Conservation (phyloP, 2,329 filamentous ascomycete genomes). For the Zalaria obscura region DNA sequence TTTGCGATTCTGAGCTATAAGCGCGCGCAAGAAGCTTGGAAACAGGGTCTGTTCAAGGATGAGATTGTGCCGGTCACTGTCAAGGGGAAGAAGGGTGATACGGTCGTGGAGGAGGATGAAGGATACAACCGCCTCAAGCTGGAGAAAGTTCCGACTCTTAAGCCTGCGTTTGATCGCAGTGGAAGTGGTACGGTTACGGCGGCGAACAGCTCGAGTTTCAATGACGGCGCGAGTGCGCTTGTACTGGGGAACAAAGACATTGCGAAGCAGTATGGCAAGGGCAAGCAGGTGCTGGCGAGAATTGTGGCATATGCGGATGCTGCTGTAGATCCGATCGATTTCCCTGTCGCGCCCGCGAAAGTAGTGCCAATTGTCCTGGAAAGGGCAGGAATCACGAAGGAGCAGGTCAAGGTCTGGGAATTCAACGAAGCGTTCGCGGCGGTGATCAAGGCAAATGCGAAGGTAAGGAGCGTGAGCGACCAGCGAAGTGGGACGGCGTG, state of each 20-base stretch:
- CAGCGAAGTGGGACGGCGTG: background rate
- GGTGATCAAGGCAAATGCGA: slow-evolving; percentile 87
- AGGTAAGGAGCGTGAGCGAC: slow-evolving; percentile 34
- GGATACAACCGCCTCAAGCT: slow-evolving; percentile 76
- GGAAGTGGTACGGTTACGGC: slow-evolving; percentile 85
- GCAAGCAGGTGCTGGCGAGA: slow-evolving; percentile 71
- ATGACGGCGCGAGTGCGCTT: slow-evolving; percentile 84
- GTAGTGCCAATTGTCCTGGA: slow-evolving; percentile 82
- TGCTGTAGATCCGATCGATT: slow-evolving; percentile 81
- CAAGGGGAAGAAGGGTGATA: slow-evolving; percentile 70
- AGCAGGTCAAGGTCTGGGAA: slow-evolving; percentile 90
- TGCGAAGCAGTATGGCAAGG: slow-evolving; percentile 63
- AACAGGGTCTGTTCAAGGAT: slow-evolving; percentile 65
- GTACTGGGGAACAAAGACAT: slow-evolving; percentile 71
- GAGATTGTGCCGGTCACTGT: slow-evolving; percentile 84
- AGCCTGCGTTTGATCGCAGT: slow-evolving; percentile 79
- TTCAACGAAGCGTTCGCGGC: slow-evolving; percentile 98
- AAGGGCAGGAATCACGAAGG: slow-evolving; percentile 77
- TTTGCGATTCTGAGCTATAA: slow-evolving; percentile 85
- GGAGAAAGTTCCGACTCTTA: slow-evolving; percentile 73
- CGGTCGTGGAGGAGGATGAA: slow-evolving; percentile 68
- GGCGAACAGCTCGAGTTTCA: slow-evolving; percentile 85
- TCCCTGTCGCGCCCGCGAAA: slow-evolving; percentile 82
- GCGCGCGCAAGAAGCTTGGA: slow-evolving; percentile 83
- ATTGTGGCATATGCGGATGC: slow-evolving; percentile 82